Evolutionary conservation across 495 filamentous ascomycete species (phyloP).

Genomic region (Elasticomyces elasticus): DNA sequence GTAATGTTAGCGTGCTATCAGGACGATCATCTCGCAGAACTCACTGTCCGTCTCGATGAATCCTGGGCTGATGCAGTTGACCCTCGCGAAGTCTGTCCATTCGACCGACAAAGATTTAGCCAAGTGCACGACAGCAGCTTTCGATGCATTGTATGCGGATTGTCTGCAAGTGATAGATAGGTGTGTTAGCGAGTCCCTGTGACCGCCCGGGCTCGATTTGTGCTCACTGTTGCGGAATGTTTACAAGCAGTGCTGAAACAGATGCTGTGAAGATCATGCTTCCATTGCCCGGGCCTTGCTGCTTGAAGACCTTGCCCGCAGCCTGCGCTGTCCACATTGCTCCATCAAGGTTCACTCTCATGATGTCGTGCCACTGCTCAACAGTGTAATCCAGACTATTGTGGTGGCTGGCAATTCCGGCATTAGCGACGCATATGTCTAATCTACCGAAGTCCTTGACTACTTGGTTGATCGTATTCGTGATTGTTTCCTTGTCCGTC

Average conservation of each 20-base stretch:
- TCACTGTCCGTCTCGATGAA: constrained; percentile 18
- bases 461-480: not conserved
- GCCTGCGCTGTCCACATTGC: constrained; percentile 13
- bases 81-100: constrained; percentile 7
- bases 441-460: constrained; percentile 12
- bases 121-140: not conserved
- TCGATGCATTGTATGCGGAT: not conserved
- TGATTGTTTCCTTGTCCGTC: not conserved
- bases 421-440: constrained; percentile 7
- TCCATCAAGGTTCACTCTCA: constrained; percentile 3
- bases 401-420: not conserved
- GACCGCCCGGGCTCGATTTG: too few relatives aligned
- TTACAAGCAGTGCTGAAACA: constrained; percentile 4
- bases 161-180: too few relatives aligned
- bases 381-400: constrained; percentile 1
- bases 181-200: too few relatives aligned
- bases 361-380: constrained; percentile 5
- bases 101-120: constrained; percentile 2
- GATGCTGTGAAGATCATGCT: constrained; percentile 17
- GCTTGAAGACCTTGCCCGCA: constrained; percentile 13
- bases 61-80: constrained; percentile 12
- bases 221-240: constrained; percentile 12
- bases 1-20: not conserved
- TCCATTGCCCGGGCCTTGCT: constrained; percentile 4
- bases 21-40: not conserved